Evolutionary conservation across 176 grass and related monocot genomes (phyloP).

Genomic region (Carex parvula): DNA sequence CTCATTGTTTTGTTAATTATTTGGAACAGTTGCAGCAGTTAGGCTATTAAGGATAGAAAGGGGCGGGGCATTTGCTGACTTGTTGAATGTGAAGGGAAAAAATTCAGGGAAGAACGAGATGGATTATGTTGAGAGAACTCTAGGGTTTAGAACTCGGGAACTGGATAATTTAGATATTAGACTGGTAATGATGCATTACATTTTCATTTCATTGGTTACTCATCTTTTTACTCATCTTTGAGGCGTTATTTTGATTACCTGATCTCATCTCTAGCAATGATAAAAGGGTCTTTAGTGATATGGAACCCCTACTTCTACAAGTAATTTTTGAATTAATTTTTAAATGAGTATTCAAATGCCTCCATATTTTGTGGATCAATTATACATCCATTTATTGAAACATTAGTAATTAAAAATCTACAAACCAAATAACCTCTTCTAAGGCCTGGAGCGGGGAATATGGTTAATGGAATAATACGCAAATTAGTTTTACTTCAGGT

Average conservation of each 20-base stretch:
- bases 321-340: conserved; percentile 40
- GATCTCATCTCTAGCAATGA: conserved; percentile 75
- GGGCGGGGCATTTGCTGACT: too few species aligned
- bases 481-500: too few species aligned
- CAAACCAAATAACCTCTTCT: not conserved
- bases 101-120: conserved; percentile 69
- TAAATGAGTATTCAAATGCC: not conserved
- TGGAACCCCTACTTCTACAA: conserved; percentile 83
- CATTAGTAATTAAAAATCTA: not conserved
- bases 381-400: not conserved
- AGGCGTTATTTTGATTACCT: conserved; percentile 87
- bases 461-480: too few species aligned
- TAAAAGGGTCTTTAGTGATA: conserved; percentile 69
- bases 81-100: too few species aligned
- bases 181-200: conserved; percentile 47
- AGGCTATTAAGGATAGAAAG: too few species aligned
- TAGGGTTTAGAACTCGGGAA: conserved; percentile 64
- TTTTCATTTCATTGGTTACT: conserved; percentile 5
- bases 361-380: not conserved
- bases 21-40: too few species aligned
- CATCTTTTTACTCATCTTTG: too few species aligned
- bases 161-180: conserved; percentile 84
- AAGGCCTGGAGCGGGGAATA: too few species aligned
- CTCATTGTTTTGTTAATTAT: too few species aligned
- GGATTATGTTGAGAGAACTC: conserved; percentile 82